phyloP scores from a whole-genome alignment of 169 alveolate genomes.

The Fabrea salina region DNA sequence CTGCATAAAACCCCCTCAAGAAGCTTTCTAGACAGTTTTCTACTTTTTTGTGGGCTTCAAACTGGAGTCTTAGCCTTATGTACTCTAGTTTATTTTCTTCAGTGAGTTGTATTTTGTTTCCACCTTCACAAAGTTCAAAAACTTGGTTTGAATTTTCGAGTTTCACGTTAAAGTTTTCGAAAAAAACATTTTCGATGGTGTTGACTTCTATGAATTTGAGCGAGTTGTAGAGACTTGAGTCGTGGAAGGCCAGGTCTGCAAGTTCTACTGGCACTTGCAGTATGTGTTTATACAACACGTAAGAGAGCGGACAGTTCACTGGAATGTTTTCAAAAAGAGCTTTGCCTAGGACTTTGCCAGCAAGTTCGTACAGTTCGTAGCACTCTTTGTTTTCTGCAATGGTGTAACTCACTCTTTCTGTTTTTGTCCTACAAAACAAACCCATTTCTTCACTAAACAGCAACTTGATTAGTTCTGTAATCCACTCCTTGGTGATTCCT shows the following conservation, averaged over 20 bases:
- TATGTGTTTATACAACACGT: conserved; percentile 53
- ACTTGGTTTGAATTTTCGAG: background rate
- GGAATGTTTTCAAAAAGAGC: conserved; percentile 72
- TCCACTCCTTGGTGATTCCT: conserved; percentile 78
- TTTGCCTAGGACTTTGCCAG: conserved; percentile 71
- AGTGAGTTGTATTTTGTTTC: conserved; percentile 56
- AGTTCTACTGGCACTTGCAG: conserved; percentile 40
- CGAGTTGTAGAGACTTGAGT: conserved; percentile 47
- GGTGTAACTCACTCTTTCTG: conserved; percentile 12
- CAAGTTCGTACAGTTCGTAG: conserved; percentile 49
- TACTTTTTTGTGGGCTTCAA: background rate
- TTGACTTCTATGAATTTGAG: conserved; percentile 42
- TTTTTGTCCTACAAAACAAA: conserved; percentile 40
- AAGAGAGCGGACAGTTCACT: conserved; percentile 56
- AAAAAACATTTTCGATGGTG: background rate
- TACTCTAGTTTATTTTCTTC: conserved; percentile 94
- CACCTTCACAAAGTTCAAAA: conserved; percentile 21
- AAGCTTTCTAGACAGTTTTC: conserved; percentile 31
- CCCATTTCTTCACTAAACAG: conserved; percentile 43
- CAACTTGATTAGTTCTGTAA: conserved; percentile 43
- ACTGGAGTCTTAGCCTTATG: conserved; percentile 77
- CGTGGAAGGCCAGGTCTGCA: conserved; percentile 55
- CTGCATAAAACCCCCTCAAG: conserved; percentile 18
- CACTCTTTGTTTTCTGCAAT: conserved; percentile 19
- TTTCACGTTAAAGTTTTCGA: background rate